phyloP scores from a whole-genome alignment of 2,329 filamentous ascomycete genomes.

The Ophiostoma ips region DNA sequence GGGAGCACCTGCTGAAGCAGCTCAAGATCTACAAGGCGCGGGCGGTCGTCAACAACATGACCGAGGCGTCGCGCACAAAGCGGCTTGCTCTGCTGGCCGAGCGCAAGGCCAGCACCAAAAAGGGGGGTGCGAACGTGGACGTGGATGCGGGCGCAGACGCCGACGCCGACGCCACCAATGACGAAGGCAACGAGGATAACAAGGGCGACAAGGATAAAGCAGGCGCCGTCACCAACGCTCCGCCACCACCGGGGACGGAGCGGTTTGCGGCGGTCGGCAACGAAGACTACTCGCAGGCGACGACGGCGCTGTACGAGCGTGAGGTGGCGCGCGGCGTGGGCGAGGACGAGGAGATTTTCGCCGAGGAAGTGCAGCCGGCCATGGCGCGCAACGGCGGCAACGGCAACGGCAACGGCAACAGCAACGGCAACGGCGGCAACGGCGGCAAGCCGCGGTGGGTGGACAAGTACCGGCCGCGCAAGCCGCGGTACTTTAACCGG shows the following conservation, averaged over 20 bases:
- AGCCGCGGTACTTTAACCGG: conserved; percentile 93
- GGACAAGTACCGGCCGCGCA: conserved; percentile 73
- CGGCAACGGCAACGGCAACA: too few species aligned
- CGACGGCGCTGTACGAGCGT: conserved; percentile 78
- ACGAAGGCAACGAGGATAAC: neutral
- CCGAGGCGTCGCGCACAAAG: conserved; percentile 49
- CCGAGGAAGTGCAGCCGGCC: conserved; percentile 55
- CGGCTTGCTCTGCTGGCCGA: conserved; percentile 53
- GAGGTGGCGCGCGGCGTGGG: conserved; percentile 83
- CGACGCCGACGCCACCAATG: neutral
- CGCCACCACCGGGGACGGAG: conserved; percentile 41
- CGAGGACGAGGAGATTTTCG: conserved; percentile 93
- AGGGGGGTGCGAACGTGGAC: too few species aligned
- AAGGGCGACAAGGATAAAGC: neutral
- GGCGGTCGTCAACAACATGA: conserved; percentile 26
- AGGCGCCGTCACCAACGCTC: neutral
- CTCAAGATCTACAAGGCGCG: conserved; percentile 85
- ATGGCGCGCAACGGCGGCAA: neutral
- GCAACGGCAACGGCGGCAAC: too few species aligned
- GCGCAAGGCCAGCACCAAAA: neutral
- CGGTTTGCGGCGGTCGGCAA: conserved; percentile 55
- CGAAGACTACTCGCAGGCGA: conserved; percentile 75
- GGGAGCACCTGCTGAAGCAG: conserved; percentile 81
- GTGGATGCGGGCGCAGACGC: neutral
- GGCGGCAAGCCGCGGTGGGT: conserved; percentile 58